Evolutionary conservation across 225 moss, liverwort and hornwort genomes (phyloP), one percentile per base, ranked within the genome.

Genomic region (Marchantia paleacea): DNA sequence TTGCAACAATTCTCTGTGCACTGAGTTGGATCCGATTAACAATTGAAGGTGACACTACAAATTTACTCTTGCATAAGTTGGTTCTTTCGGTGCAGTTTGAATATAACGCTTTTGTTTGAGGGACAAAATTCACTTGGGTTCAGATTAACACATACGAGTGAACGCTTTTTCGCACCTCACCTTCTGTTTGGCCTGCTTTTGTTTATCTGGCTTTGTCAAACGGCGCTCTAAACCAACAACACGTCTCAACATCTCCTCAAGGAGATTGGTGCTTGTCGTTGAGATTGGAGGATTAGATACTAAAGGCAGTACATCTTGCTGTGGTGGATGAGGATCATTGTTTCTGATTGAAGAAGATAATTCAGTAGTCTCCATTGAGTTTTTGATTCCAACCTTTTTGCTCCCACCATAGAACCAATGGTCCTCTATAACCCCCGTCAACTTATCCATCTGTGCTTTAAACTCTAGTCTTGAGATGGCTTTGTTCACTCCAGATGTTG

Each of bases 391-490:
- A 58, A 75, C 30, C 12, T 72, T 75, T 55, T 24, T 76, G 29
- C 62, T 62, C 7, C 69, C 61, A 52, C 75, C 79, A 71, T 79
- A 70, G 25, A 79, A 78, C 82, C 82, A 85, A 9, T 78, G 77
- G 57, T 85, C 83, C 52, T 85, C 85, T n/a, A 85, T 80, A 12
- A 81, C 77, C 14, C 75, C 78, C 7, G 85, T 81, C 12, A 88
- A 57, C 67, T 83, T 88, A 24, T 88, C 85, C 85, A 88, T 88
- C 50, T 88, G 82, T 62, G 80, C 58, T 67, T 81, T 85, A 53
- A 88, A 88, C 63, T 85, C 85, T 68, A 85, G 80, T 60, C 83
- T 85, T 22, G 88, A 85, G 19, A 85, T 62, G 0, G 88, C 78
- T 58, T 88, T 83, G 64, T 87, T 82, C 0, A 62, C 61, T 60